Percentiles rank a stretch among this genome's conserved stretches.
Conservation (phyloP, 208 protist species). For the Leishmania guyanensis region DNA sequence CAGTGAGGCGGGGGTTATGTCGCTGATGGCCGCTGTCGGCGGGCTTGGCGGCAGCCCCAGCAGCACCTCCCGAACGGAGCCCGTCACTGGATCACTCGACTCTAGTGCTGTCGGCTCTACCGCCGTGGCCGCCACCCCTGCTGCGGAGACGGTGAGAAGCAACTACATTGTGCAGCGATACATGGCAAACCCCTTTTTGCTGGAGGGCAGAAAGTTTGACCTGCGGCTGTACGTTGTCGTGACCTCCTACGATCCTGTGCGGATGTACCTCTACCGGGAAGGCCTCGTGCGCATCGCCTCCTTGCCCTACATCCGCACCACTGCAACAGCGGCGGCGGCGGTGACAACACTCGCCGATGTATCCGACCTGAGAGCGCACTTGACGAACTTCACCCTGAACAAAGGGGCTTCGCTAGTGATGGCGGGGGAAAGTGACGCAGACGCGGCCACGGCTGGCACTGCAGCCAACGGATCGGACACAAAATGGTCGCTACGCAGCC, state of each 20-base stretch:
- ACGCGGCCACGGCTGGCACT: constrained; percentile 42
- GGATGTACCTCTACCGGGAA: constrained; percentile 85
- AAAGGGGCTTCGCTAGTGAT: constrained; percentile 62
- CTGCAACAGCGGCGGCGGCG: not conserved
- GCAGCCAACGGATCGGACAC: constrained; percentile 18
- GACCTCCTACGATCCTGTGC: constrained; percentile 83
- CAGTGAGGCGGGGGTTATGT: constrained; percentile 1
- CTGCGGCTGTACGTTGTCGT: constrained; percentile 92
- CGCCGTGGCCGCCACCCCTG: not conserved
- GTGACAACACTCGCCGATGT: constrained; percentile 16
- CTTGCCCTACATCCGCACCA: constrained; percentile 44
- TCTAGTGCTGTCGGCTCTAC: not conserved
- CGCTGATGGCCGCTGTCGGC: constrained; percentile 15
- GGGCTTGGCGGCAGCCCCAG: not conserved
- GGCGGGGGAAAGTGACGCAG: constrained; percentile 8
- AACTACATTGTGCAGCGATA: constrained; percentile 80
- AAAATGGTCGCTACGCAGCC: constrained; percentile 64
- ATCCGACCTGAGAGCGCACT: constrained; percentile 54
- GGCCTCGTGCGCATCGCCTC: constrained; percentile 91
- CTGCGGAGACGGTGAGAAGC: not conserved
- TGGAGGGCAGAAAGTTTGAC: constrained; percentile 93
- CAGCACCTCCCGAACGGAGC: not conserved
- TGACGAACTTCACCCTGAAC: constrained; percentile 94
- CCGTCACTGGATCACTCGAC: not conserved
- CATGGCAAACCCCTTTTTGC: constrained; percentile 69